Evolutionary conservation across 2,329 filamentous ascomycete genomes (phyloP).

Genomic region (Purpureocillium lavendulum): DNA sequence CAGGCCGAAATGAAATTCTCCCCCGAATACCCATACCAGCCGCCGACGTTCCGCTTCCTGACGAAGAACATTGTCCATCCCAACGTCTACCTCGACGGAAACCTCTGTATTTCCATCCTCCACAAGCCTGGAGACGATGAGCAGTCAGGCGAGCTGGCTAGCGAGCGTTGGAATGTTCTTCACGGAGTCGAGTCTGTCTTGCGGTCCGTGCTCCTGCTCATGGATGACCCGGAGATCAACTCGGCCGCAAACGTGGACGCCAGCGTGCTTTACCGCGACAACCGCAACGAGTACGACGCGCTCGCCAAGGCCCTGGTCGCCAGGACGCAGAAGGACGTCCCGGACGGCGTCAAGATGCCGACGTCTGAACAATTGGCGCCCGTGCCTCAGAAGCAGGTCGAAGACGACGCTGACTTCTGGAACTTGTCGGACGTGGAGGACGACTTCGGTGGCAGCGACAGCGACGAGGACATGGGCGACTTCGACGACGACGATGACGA

Average conservation of each 20-base stretch:
- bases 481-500: constrained; percentile 52
- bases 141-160: constrained; percentile 82
- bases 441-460: constrained; percentile 70
- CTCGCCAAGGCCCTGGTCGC: constrained; percentile 64
- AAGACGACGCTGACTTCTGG: constrained; percentile 78
- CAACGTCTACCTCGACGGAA: constrained; percentile 87
- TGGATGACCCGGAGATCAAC: constrained; percentile 89
- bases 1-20: constrained; percentile 81
- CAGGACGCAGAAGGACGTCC: constrained; percentile 70
- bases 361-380: constrained; percentile 56
- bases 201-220: constrained; percentile 80
- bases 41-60: constrained; percentile 81
- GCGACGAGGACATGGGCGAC: constrained; percentile 54
- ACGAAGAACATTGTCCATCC: constrained; percentile 74
- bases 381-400: constrained; percentile 48
- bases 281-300: constrained; percentile 59
- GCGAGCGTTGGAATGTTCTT: constrained; percentile 88
- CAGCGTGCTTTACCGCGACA: constrained; percentile 73
- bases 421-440: constrained; percentile 67
- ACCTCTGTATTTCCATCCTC: constrained; percentile 92
- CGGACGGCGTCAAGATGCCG: constrained; percentile 73
- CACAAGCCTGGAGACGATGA: constrained; percentile 87
- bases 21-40: constrained; percentile 79
- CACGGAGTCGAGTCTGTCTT: constrained; percentile 93
- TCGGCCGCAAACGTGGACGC: constrained; percentile 95